Conservation (phyloP, 2,329 filamentous ascomycete genomes). For the Chaetomiaceae sp. region DNA sequence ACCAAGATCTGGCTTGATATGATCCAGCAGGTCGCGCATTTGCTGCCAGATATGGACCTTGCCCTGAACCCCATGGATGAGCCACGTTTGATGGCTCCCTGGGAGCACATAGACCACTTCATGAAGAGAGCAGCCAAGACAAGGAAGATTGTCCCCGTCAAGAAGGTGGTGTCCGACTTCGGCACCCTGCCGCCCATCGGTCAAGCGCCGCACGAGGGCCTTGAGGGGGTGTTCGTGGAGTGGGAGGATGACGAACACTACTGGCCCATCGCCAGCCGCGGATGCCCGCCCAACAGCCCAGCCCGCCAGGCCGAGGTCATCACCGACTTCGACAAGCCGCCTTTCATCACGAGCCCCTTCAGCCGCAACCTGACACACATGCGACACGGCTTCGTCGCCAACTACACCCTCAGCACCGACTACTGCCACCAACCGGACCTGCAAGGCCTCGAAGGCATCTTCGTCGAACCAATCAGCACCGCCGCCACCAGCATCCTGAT, state of each 20-base stretch:
- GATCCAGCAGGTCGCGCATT: slow-evolving; percentile 45
- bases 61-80: slow-evolving; percentile 63
- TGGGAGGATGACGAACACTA: slow-evolving; percentile 47
- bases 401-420: slow-evolving; percentile 54
- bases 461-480: slow-evolving; percentile 54
- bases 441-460: slow-evolving; percentile 56
- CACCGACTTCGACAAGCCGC: slow-evolving; percentile 39
- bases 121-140: slow-evolving; percentile 48
- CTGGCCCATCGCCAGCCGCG: slow-evolving; percentile 52
- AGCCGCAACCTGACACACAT: slow-evolving; percentile 44
- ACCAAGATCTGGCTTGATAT: slow-evolving; percentile 50
- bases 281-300: slow-evolving; percentile 57
- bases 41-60: slow-evolving; percentile 62
- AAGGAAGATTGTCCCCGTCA: slow-evolving; percentile 38
- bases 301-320: slow-evolving; percentile 45
- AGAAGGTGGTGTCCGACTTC: slow-evolving; percentile 40
- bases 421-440: slow-evolving; percentile 62
- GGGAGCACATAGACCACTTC: slow-evolving; percentile 52
- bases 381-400: slow-evolving; percentile 53
- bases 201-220: slow-evolving; percentile 24
- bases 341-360: slow-evolving; percentile 17
- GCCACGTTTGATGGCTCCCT: slow-evolving; percentile 56
- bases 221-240: slow-evolving; percentile 30
- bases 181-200: slow-evolving; percentile 36
- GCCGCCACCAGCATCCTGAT: slow-evolving; percentile 52